Conservation (phyloP, 2,329 filamentous ascomycete genomes). For the Fusarium globosum region DNA sequence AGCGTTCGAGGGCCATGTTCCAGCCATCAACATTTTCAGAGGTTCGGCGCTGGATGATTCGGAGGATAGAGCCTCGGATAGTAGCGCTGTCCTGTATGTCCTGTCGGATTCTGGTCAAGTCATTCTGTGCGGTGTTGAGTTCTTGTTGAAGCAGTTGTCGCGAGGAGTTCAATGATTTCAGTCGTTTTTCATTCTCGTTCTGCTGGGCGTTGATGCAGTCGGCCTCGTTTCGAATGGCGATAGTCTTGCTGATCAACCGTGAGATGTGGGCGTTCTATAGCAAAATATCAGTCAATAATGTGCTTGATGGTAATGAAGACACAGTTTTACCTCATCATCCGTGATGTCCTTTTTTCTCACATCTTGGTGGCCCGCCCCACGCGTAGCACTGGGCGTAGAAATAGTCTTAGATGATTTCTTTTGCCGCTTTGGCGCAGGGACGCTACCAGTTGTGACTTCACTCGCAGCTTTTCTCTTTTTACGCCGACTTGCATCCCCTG, state of each 20-base stretch:
- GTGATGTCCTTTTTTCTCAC: fast-evolving
- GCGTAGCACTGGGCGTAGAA: neutral
- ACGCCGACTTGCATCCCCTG: neutral
- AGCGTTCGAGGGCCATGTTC: neutral
- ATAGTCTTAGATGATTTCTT: too few species aligned
- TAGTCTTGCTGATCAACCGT: neutral
- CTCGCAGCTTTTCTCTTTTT: neutral
- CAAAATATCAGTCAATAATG: neutral
- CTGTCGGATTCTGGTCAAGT: neutral
- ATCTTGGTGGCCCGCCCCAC: neutral
- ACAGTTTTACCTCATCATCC: neutral
- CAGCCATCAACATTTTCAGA: neutral
- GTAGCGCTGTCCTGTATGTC: neutral
- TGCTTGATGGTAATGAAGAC: neutral
- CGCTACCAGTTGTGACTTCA: neutral
- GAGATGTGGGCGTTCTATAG: neutral
- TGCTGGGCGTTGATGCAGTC: neutral
- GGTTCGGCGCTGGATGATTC: neutral
- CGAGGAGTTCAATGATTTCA: neutral
- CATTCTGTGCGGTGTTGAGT: neutral
- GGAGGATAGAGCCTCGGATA: neutral
- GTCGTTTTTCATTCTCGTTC: neutral
- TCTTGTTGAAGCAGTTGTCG: neutral
- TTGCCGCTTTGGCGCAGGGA: neutral
- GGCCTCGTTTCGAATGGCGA: neutral